phyloP scores from a whole-genome alignment of 768 basidiomycete genomes.

The Scleroderma citrinum region DNA sequence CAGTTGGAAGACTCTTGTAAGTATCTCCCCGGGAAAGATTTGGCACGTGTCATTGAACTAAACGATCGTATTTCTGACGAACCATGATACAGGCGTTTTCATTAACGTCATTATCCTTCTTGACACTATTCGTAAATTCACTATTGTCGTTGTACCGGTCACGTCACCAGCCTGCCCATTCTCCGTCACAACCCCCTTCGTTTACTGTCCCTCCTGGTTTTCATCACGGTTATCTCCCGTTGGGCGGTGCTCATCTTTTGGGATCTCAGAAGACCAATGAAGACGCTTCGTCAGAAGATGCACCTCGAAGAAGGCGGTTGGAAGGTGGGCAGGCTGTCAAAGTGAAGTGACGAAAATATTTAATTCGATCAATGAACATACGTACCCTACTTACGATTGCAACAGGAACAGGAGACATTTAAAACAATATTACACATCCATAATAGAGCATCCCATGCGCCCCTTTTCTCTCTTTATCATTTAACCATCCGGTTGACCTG shows the following conservation, averaged over 20 bases:
- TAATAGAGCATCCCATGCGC: too few species aligned
- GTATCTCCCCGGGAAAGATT: constrained; percentile 24
- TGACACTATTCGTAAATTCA: constrained; percentile 79
- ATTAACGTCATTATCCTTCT: constrained; percentile 66
- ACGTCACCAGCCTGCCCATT: constrained; percentile 45
- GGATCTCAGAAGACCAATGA: constrained; percentile 30
- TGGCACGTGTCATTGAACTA: too few species aligned
- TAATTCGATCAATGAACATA: constrained; percentile 3
- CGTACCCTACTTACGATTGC: not conserved
- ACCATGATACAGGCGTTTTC: constrained; percentile 57
- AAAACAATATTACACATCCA: not conserved
- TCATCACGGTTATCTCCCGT: constrained; percentile 46
- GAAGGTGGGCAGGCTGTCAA: constrained; percentile 52
- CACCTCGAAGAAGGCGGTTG: constrained; percentile 47
- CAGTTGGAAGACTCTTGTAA: constrained; percentile 93
- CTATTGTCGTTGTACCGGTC: constrained; percentile 72
- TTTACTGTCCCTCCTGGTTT: constrained; percentile 38
- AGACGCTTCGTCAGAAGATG: constrained; percentile 33
- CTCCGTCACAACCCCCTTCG: constrained; percentile 22
- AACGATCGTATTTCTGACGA: constrained; percentile 2
- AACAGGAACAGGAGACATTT: not conserved
- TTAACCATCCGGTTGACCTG: not conserved
- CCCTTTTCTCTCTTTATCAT: too few species aligned
- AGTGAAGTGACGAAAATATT: constrained; percentile 39
- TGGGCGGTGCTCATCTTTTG: constrained; percentile 42